Evolutionary conservation across 345 rosid genomes (phyloP), one percentile per base, ranked within the genome.

Genomic region (Pseudoturritis turrita): DNA sequence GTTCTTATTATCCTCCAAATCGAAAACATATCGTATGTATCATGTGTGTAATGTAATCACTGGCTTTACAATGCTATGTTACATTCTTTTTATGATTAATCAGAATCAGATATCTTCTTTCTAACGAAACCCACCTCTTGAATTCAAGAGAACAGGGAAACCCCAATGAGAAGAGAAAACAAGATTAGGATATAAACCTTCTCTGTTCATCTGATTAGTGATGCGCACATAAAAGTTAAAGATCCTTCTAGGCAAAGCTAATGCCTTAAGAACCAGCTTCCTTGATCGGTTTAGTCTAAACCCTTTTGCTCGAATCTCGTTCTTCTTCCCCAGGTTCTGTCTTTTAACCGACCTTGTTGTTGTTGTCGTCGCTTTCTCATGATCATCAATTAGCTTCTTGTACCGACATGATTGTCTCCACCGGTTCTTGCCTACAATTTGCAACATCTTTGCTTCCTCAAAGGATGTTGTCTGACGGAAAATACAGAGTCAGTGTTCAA

Each of bases 161-260:
- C 93, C 97, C 91, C 82, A 85, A 4, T 83, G 88, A 74, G 89
- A 77, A 49, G 88, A 82, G 60, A 89, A 81, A 55, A 86, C 77
- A 59, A 87, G 73, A 70, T 76, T 85, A 25, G 92, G 89, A 72
- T 71, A 76, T 33, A 75, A 55, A 67, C 74, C 84, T 66, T 91
- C 89, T 77, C 59, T 79, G 73, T 75, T 81, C 76, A 86, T 73
- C 73, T 80, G 72, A 14, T 80, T 71, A n/a, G 77, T 69, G 45
- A 83, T 64, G 19, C 82, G 84, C 6, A 71, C 35, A 54, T 82
- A 86, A 19, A 87, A 77, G 79, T 76, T 83, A 25, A 74, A 70
- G 15, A 84, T 76, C 45, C 79, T 76, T 76, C 71, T 76, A 2
- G 79, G 79, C 7, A 76, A 69, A 5, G 90, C 79, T 47, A 85